Evolutionary conservation across 2,329 filamentous ascomycete genomes (phyloP), one percentile per base, ranked within the genome.

Genomic region (Fusarium nygamai): DNA sequence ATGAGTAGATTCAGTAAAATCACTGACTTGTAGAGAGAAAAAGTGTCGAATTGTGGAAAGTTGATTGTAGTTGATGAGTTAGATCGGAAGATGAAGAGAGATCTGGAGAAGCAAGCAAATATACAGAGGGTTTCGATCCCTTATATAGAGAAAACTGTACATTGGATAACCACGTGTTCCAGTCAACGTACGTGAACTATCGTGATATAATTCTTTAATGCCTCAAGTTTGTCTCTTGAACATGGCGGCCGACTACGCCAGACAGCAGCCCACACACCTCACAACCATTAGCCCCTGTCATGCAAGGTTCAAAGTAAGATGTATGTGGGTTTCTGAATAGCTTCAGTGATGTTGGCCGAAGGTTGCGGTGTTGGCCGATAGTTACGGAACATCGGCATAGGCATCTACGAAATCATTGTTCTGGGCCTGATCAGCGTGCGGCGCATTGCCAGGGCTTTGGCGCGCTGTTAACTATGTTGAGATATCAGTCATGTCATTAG

Each of bases 21-120:
- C 1, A 50, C 29, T 33, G 2, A 50, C 47, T 19, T n/a, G 20
- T 12, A 31, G 10, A n/a, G 46, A 12, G 20, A 53, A 6, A 0
- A 16, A n/a, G 20, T n/a, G 7, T 31, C 14, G 7, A 31, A 4
- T 17, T n/a, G 6, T n/a, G 0, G 2, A n/a, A 9, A 3, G 0
- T 9, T 33, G 20, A 4, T n/a, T n/a, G 20, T 50, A 19, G 5
- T 50, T 31, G 5, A n/a, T n/a, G 20, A n/a, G 10, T n/a, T n/a
- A 9, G 20, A n/a, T 31, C 7, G 10, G 16, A 12, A 19, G 20
- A 19, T 19, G 14, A 33, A 31, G 47, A 13, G 10, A 8, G n/a
- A 19, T 50, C 29, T 50, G 20, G 5, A 48, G 27, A 50, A 17
- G 29, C 10, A n/a, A 31, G 17, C 2, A n/a, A 50, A 6, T 20